Evolutionary conservation across 1,284 basidiomycete genomes (phyloP), one percentile per base, ranked within the genome.

Genomic region (Cutaneotrichosporon arboriforme): DNA sequence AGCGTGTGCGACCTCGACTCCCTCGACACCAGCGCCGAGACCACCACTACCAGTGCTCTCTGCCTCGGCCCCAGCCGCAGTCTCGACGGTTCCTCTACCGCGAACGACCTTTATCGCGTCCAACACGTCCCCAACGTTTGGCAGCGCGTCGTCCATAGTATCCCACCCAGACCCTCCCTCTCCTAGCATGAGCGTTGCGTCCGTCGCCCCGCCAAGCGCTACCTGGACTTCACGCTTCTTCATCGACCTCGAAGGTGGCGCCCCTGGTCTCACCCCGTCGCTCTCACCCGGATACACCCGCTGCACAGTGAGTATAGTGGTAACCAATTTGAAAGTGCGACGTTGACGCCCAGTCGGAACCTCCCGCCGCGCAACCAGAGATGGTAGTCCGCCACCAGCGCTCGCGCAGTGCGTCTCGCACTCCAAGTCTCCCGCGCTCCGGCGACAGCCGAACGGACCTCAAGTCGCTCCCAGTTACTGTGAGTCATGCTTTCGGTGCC

Each of bases 401-500:
- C 22, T 53, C 53, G 5, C 46, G 52, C 4, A 58, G 55, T 33
- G 51, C 31, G 8, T 52, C 49, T 17, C 57, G 54, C 34, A 55
- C 57, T 34, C 51, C 57, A 8, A 48, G 49, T 34, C 45, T 55
- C 3, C 58, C 54, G 4, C 22, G 49, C 3, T 52, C 50, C 4
- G 34, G 34, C 47, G 54, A 55, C 38, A 46, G 46, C n/a, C 40
- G 46, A 15, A 42, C 46, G 3, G 58, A 56, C 43, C 44, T 59
- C 26, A 59, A 59, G 35, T 53, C 51, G 9, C 13, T 59, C 23
- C 58, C 58, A 23, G 49, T 56, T 9, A 59, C 58, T 33, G 58
- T 59, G 41, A 59, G 58, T 59, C 15, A 5, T 7, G 5, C 7
- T 5, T 31, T 31, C 26, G 26, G 26, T 31, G 26, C 26, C 26